Percentiles rank a stretch among this genome's conserved stretches.
Evolutionary conservation across 495 filamentous ascomycete genomes (phyloP).

Genomic region (Xylaria telfairii): DNA sequence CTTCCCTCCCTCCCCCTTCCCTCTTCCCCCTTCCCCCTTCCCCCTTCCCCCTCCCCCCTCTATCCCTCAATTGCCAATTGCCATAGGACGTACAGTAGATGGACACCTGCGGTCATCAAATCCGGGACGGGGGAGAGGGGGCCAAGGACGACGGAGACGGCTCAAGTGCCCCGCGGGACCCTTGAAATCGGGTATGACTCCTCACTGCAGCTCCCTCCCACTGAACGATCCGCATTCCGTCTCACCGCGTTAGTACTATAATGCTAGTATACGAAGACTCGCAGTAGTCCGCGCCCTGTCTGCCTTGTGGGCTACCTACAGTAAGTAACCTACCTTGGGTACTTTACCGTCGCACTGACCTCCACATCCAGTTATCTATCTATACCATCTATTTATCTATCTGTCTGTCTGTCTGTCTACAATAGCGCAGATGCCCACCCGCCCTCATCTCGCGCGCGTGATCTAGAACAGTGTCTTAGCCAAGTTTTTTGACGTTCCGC

Average conservation of each 20-base stretch:
- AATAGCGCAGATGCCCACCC: neutral
- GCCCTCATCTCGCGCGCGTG: neutral
- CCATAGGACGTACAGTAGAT: neutral
- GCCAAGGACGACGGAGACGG: neutral
- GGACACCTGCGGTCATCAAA: conserved; percentile 8
- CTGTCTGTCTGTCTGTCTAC: neutral
- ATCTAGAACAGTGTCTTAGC: conserved; percentile 14
- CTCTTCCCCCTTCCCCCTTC: too few relatives aligned
- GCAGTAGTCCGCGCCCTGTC: conserved; percentile 11
- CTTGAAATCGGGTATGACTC: conserved; percentile 13
- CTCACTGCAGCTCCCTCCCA: conserved; percentile 2
- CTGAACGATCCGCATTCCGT: neutral
- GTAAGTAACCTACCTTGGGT: too few relatives aligned
- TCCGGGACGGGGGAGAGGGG: neutral
- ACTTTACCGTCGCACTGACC: neutral
- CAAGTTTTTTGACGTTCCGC: conserved; percentile 1
- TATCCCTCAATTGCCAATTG: neutral
- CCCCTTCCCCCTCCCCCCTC: too few relatives aligned
- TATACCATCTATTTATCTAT: neutral
- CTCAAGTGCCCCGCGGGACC: conserved; percentile 6
- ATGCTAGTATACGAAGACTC: too few relatives aligned
- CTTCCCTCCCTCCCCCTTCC: too few relatives aligned
- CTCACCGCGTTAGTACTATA: neutral
- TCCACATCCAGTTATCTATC: neutral
- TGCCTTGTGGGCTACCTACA: conserved; percentile 18